Evolutionary conservation across 345 rosid species (phyloP).

Genomic region (Gynandropsis gynandra): DNA sequence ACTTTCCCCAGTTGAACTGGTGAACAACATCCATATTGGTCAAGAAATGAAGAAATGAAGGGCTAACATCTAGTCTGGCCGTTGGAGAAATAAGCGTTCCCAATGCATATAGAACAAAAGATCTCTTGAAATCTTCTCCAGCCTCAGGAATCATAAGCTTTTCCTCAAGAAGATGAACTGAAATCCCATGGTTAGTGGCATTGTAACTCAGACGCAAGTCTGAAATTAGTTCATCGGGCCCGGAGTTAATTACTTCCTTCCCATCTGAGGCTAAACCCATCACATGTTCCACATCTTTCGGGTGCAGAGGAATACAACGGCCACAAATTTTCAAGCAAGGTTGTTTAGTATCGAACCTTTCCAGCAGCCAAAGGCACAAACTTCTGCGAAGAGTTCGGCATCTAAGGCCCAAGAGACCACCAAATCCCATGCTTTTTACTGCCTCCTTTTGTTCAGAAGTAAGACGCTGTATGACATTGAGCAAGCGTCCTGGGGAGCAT

Average conservation of each 20-base stretch:
- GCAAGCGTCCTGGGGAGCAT: slow-evolving; percentile 46
- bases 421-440: slow-evolving; percentile 41
- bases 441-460: slow-evolving; percentile 33
- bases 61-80: slow-evolving; percentile 45
- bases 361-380: slow-evolving; percentile 46
- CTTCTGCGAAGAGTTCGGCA: slow-evolving; percentile 43
- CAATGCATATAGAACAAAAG: slow-evolving; percentile 38
- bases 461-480: slow-evolving; percentile 38
- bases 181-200: slow-evolving; percentile 43
- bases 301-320: slow-evolving; percentile 29
- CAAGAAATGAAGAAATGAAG: slow-evolving; percentile 44
- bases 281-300: slow-evolving; percentile 42
- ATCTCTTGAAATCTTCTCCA: slow-evolving; percentile 44
- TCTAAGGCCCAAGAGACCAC: slow-evolving; percentile 34
- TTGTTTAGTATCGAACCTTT: slow-evolving; percentile 34
- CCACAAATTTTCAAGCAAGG: slow-evolving; percentile 40
- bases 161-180: slow-evolving; percentile 42
- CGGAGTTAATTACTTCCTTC: slow-evolving; percentile 47
- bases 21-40: slow-evolving; percentile 37
- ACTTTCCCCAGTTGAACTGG: slow-evolving; percentile 45
- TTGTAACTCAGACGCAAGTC: slow-evolving; percentile 37
- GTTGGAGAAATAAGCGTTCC: slow-evolving; percentile 45
- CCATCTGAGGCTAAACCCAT: slow-evolving; percentile 42
- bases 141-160: slow-evolving; percentile 34
- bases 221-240: slow-evolving; percentile 38